phyloP scores from a whole-genome alignment of 1,284 basidiomycete species.

The Microbotryum violaceum region DNA sequence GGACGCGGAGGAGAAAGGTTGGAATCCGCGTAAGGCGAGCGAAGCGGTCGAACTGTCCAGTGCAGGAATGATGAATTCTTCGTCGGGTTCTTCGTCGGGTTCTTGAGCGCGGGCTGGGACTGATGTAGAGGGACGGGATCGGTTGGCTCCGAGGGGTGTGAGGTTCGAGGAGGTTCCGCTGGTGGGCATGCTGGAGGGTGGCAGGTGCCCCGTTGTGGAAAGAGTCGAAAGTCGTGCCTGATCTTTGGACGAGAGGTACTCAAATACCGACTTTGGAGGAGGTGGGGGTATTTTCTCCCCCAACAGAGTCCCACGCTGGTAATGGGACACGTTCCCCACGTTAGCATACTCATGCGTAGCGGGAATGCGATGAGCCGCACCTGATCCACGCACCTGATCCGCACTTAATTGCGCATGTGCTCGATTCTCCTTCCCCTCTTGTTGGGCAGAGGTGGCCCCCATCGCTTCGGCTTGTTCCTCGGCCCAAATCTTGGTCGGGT shows the following conservation, averaged over 20 bases:
- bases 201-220: constrained; percentile 44
- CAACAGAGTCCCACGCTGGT: constrained; percentile 67
- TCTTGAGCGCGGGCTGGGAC: constrained; percentile 14
- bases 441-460: constrained; percentile 43
- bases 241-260: constrained; percentile 86
- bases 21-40: constrained; percentile 78
- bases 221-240: constrained; percentile 65
- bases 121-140: neutral
- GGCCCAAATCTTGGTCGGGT: constrained; percentile 72
- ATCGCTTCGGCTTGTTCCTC: constrained; percentile 35
- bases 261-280: constrained; percentile 65
- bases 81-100: constrained; percentile 39
- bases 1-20: constrained; percentile 57
- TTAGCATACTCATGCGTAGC: too few species aligned
- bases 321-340: neutral
- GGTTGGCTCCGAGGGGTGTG: neutral
- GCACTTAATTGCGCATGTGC: constrained; percentile 48
- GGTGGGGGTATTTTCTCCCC: constrained; percentile 69
- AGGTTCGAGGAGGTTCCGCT: neutral
- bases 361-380: neutral
- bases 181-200: constrained; percentile 10
- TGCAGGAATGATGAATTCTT: constrained; percentile 51
- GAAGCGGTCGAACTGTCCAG: constrained; percentile 71
- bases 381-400: constrained; percentile 52
- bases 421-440: constrained; percentile 38